A percentile compares a stretch with the other conserved stretches of the same genome.
These are phyloP conservation scores for Onygenales sp. DNA, from an alignment of 2,329 filamentous ascomycete genomes.

Conservation along the genomic window DNA sequence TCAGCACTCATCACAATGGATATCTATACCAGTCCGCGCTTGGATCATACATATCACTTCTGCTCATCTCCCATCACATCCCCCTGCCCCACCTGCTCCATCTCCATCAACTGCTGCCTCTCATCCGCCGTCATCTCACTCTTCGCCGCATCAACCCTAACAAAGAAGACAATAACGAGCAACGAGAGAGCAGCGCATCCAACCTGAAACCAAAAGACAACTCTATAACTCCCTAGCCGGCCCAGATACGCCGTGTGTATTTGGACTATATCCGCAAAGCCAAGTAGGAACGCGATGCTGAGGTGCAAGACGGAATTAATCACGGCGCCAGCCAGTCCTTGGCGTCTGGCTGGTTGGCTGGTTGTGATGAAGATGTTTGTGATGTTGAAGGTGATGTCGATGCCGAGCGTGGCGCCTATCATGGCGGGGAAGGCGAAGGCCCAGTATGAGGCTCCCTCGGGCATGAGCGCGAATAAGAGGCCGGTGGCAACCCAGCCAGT, in stretches of 20 bases:
- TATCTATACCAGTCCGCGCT: no score
- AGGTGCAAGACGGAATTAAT: slow-evolving; percentile 64
- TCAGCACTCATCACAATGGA: no score
- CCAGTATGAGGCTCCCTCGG: slow-evolving; percentile 55
- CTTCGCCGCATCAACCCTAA: slow-evolving; percentile 46
- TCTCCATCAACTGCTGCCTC: slow-evolving; percentile 24
- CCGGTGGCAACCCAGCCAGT: slow-evolving; percentile 49
- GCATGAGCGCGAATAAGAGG: slow-evolving; percentile 57
- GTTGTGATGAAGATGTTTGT: slow-evolving; percentile 72
- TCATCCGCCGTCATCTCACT: slow-evolving; percentile 52
- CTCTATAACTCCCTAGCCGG: slow-evolving; percentile 48
- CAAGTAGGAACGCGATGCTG: slow-evolving; percentile 62
- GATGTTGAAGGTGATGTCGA: slow-evolving; percentile 68
- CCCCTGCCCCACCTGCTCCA: not conserved
- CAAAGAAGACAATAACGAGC: slow-evolving; percentile 43
- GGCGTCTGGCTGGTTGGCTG: slow-evolving; percentile 53
- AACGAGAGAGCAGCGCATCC: slow-evolving; percentile 46
- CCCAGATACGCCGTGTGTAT: slow-evolving; percentile 41
- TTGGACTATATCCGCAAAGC: slow-evolving; percentile 55
- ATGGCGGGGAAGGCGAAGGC: slow-evolving; percentile 58
- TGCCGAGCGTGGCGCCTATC: slow-evolving; percentile 57
- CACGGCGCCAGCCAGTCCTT: slow-evolving; percentile 62
- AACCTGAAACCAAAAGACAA: slow-evolving; percentile 56
- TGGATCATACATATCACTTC: no score
- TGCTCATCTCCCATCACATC: not conserved